Evolutionary conservation across 1,139 yeast species (phyloP), one percentile per base, ranked within the genome.

Genomic region (Scheffersomyces segobiensis): DNA sequence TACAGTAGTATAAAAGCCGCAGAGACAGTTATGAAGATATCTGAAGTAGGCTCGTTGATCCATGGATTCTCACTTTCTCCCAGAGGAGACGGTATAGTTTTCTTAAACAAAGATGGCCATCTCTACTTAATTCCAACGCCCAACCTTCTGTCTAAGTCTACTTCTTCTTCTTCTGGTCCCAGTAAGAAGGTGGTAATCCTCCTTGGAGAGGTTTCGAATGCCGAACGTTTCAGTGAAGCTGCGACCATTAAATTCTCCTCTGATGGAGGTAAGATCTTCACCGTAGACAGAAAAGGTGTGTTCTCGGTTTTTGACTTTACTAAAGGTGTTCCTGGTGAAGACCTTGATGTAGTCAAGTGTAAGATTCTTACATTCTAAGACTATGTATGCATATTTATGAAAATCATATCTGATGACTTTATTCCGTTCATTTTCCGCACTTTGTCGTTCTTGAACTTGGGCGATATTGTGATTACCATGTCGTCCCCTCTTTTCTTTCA

Each of bases 221-320:
- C 97, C 1, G 86, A 82, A 67, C 76, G 89, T 60, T 83, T 77
- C 56, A 79, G 83, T 52, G 96, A 89, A 67, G 84, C 96, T 1
- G 97, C 97, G 0, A 81, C 95, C 1, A 72, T 93, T 59, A 76
- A 82, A 56, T 93, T 92, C 68, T 87, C 93, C 42, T 81, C 86
- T 3, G 92, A 90, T 67, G 98, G 98, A 0, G 93, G 93, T 53
- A 87, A 87, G 61, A 77, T 93, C 21, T 88, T 86, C 64, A 81
- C 87, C 5, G 82, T 92, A 14, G 98, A 93, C 71, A 78, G 97
- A 50, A 91, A 89, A 66, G 98, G 98, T 0, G 73, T 86, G 1
- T 77, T 93, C 55, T 86, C 87, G 63, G 84, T 92, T 24, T 91
- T 90, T 67, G 98, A 93, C 71, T 93, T 92, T 72, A 91, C 96